A percentile compares a stretch with the other conserved stretches of the same genome.
Evolutionary conservation across 2,329 filamentous ascomycete genomes (phyloP).

Genomic region (Arthroderma uncinatum): DNA sequence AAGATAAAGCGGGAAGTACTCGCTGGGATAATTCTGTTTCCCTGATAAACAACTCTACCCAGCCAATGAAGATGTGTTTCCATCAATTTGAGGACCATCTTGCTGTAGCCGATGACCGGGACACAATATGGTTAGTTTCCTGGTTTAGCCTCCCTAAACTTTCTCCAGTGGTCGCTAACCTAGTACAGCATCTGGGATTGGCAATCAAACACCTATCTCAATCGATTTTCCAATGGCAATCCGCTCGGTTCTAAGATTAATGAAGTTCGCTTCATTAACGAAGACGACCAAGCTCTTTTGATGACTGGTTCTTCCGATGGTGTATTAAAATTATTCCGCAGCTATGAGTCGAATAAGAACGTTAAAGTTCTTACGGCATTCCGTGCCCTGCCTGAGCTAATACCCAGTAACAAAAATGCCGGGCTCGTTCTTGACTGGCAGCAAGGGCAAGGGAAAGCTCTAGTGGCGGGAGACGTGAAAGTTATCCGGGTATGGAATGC

Average conservation of each 20-base stretch:
- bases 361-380: slow-evolving; percentile 84
- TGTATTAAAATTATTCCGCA: slow-evolving; percentile 82
- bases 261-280: slow-evolving; percentile 94
- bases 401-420: slow-evolving; percentile 86
- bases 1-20: slow-evolving; percentile 72
- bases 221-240: slow-evolving; percentile 88
- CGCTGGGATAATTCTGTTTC: slow-evolving; percentile 77
- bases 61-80: slow-evolving; percentile 87
- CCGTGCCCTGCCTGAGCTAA: slow-evolving; percentile 83
- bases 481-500: slow-evolving; percentile 96
- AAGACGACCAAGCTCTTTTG: slow-evolving; percentile 88
- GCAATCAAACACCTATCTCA: slow-evolving; percentile 62
- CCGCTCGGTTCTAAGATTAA: slow-evolving; percentile 84
- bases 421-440: slow-evolving; percentile 98
- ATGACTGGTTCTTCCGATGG: slow-evolving; percentile 95
- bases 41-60: slow-evolving; percentile 78
- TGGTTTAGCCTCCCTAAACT: slow-evolving; percentile 7
- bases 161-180: slow-evolving; percentile 8
- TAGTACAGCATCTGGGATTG: slow-evolving; percentile 71
- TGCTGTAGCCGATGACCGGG: slow-evolving; percentile 82
- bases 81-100: slow-evolving; percentile 97
- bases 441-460: slow-evolving; percentile 83
- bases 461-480: slow-evolving; percentile 93
- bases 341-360: slow-evolving; percentile 67
- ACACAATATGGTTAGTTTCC: slow-evolving; percentile 56